Percentiles rank a stretch among this genome's conserved stretches.
Evolutionary conservation across 2,329 filamentous ascomycete species (phyloP).

Genomic region (Cryphonectria japonica): DNA sequence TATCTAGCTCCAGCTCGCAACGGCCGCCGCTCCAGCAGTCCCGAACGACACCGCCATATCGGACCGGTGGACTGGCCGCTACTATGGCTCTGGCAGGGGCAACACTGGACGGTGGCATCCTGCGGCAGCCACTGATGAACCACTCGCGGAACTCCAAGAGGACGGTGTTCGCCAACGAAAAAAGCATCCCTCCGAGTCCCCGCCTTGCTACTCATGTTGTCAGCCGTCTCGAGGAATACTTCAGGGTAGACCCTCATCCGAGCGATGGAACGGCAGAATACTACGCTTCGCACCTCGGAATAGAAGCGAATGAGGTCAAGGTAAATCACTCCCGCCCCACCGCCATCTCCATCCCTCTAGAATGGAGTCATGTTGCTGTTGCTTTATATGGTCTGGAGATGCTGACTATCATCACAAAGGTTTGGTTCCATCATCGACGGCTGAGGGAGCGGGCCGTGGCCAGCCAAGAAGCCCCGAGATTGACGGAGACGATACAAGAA

Average conservation of each 20-base stretch:
- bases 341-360: background rate
- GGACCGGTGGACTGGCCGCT: constrained; percentile 13
- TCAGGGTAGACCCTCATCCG: constrained; percentile 51
- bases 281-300: constrained; percentile 57
- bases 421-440: constrained; percentile 59
- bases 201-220: constrained; percentile 54
- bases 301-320: constrained; percentile 55
- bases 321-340: constrained; percentile 37
- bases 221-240: constrained; percentile 57
- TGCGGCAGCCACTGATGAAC: constrained; percentile 50
- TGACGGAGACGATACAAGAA: constrained; percentile 42
- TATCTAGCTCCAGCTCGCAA: constrained; percentile 16
- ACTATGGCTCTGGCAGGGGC: constrained; percentile 25
- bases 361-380: background rate
- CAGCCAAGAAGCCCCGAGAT: constrained; percentile 49
- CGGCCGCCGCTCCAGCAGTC: constrained; percentile 17
- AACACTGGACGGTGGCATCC: constrained; percentile 37
- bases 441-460: constrained; percentile 51
- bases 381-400: background rate
- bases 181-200: constrained; percentile 47
- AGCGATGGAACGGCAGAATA: constrained; percentile 56
- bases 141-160: constrained; percentile 47
- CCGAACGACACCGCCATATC: constrained; percentile 7
- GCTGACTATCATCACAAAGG: constrained; percentile 32
- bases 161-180: constrained; percentile 41